phyloP scores from a whole-genome alignment of 2,329 filamentous ascomycete species.

The Rasamsonia emersonii region DNA sequence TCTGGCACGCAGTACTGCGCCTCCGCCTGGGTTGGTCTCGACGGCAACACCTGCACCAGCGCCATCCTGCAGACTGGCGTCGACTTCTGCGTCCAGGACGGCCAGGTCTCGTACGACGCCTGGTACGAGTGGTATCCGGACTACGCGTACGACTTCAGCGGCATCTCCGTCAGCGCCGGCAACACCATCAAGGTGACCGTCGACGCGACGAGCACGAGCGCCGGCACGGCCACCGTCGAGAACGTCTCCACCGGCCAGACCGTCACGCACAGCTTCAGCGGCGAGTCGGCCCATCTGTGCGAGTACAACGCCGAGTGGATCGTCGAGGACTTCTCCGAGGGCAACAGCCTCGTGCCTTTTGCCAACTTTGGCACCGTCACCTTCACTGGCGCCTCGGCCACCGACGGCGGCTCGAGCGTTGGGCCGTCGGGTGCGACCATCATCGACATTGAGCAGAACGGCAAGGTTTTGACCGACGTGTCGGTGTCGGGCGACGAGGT shows the following conservation, averaged over 20 bases:
- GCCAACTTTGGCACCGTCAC: slow-evolving; percentile 41
- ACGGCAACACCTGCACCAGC: slow-evolving; percentile 49
- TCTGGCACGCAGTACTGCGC: slow-evolving; percentile 32
- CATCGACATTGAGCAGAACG: slow-evolving; percentile 40
- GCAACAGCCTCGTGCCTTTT: slow-evolving; percentile 33
- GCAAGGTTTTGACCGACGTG: slow-evolving; percentile 24
- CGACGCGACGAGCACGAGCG: slow-evolving; percentile 32
- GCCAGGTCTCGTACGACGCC: slow-evolving; percentile 39
- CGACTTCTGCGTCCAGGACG: slow-evolving; percentile 42
- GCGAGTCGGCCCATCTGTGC: slow-evolving; percentile 31
- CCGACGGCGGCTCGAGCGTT: slow-evolving; percentile 11
- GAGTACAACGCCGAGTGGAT: slow-evolving; percentile 57
- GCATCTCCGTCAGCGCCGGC: slow-evolving; percentile 38
- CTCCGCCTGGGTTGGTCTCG: slow-evolving; percentile 54
- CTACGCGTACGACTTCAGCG: slow-evolving; percentile 45
- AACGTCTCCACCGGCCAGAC: slow-evolving; percentile 46
- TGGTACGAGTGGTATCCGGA: slow-evolving; percentile 58
- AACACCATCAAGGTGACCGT: slow-evolving; percentile 36
- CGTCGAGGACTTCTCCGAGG: slow-evolving; percentile 46
- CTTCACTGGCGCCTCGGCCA: slow-evolving; percentile 25
- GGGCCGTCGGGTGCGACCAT: slow-evolving; percentile 33
- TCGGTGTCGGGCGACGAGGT: too few species aligned
- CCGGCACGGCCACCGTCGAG: slow-evolving; percentile 40
- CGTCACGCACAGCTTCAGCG: slow-evolving; percentile 45
- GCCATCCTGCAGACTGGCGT: slow-evolving; percentile 52